Evolutionary conservation across 2,329 filamentous ascomycete genomes (phyloP).

Genomic region (Xylaria sp.): DNA sequence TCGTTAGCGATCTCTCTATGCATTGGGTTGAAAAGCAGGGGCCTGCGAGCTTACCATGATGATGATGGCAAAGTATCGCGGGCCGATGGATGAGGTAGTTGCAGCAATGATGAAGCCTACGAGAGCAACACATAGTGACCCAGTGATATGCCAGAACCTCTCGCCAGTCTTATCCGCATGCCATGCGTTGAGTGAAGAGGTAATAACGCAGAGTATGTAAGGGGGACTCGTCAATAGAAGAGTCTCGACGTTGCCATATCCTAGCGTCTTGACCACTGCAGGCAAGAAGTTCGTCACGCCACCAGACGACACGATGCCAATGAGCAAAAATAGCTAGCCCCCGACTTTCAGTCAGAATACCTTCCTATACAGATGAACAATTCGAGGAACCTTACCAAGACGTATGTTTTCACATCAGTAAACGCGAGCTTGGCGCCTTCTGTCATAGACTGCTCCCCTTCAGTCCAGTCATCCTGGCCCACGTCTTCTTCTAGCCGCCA

Average conservation of each 20-base stretch:
- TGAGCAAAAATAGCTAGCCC: conserved; percentile 57
- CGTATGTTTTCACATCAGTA: conserved; percentile 64
- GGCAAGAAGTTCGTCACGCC: conserved; percentile 73
- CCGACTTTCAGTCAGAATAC: conserved; percentile 9
- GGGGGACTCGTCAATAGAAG: conserved; percentile 70
- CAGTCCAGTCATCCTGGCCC: conserved; percentile 67
- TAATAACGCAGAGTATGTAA: conserved; percentile 67
- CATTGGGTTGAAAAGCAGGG: neutral
- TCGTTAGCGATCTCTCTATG: neutral
- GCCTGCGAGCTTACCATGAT: conserved; percentile 60
- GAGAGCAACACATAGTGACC: conserved; percentile 67
- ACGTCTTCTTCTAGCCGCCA: conserved; percentile 70
- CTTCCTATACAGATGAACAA: neutral
- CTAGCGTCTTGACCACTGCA: conserved; percentile 71
- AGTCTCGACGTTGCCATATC: conserved; percentile 64
- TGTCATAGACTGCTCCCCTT: conserved; percentile 61
- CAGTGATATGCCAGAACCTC: conserved; percentile 69
- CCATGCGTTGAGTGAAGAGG: conserved; percentile 68
- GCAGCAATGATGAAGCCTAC: conserved; percentile 71
- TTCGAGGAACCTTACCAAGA: conserved; percentile 51
- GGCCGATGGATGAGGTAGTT: conserved; percentile 62
- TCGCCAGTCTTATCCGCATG: conserved; percentile 75
- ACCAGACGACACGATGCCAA: conserved; percentile 61
- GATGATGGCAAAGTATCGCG: conserved; percentile 74
- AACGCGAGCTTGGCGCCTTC: conserved; percentile 62